These are phyloP conservation scores for Drechslera avenae DNA, from an alignment of 2,329 filamentous ascomycete species.

Conservation along the genomic window DNA sequence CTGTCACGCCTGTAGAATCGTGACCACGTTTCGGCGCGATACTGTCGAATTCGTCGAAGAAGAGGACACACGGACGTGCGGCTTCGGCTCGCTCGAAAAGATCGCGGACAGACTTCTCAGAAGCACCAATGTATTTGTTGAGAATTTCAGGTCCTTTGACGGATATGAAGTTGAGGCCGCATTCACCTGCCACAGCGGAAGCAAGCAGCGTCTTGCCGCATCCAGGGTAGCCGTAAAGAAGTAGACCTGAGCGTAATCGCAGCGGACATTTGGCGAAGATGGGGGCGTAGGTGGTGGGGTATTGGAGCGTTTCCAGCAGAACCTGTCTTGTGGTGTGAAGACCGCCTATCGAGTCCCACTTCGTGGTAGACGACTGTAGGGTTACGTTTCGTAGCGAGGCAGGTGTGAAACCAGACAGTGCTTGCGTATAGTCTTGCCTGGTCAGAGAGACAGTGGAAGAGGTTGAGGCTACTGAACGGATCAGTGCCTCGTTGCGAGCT, in stretches of 20 bases:
- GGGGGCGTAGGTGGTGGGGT: slow-evolving; percentile 95
- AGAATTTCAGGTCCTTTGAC: slow-evolving; percentile 98
- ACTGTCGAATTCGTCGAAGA: slow-evolving; percentile 98
- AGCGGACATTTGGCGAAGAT: slow-evolving; percentile 97
- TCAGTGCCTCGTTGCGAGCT: slow-evolving; percentile 89
- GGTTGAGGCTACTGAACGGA: slow-evolving; percentile 69
- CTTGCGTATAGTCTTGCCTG: slow-evolving; percentile 78
- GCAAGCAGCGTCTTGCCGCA: slow-evolving; percentile 97
- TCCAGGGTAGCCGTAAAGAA: slow-evolving; percentile 93
- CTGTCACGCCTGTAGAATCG: slow-evolving; percentile 97
- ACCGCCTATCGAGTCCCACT: slow-evolving; percentile 90
- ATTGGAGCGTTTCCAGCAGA: slow-evolving; percentile 93
- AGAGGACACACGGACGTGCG: slow-evolving; percentile 89
- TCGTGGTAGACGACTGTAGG: slow-evolving; percentile 88
- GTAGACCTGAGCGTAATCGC: slow-evolving; percentile 87
- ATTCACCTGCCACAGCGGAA: slow-evolving; percentile 96
- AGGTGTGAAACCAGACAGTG: slow-evolving; percentile 90
- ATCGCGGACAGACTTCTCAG: slow-evolving; percentile 93
- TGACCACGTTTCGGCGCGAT: slow-evolving; percentile 97
- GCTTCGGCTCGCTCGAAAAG: slow-evolving; percentile 91
- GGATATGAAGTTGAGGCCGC: slow-evolving; percentile 96
- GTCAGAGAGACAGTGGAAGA: slow-evolving; percentile 64
- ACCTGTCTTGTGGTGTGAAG: slow-evolving; percentile 83
- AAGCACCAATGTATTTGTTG: slow-evolving; percentile 99
- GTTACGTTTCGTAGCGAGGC: slow-evolving; percentile 94